Evolutionary conservation across 2,329 filamentous ascomycete species (phyloP).

Genomic region (Juglanconis sp.): DNA sequence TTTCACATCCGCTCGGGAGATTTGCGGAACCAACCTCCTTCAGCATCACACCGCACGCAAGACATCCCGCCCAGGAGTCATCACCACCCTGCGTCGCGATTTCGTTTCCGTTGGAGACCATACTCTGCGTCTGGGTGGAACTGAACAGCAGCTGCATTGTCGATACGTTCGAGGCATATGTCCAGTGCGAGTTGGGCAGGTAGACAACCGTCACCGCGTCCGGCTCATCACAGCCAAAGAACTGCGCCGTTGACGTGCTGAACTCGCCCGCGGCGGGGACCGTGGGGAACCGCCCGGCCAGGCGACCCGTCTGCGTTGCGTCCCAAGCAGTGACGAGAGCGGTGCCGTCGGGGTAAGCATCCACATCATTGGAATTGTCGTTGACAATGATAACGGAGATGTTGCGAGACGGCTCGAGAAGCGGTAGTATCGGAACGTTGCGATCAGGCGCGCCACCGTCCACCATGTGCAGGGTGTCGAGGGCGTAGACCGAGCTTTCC

Average conservation of each 20-base stretch:
- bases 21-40: slow-evolving; percentile 25
- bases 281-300: slow-evolving; percentile 39
- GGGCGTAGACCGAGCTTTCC: slow-evolving; percentile 27
- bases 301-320: slow-evolving; percentile 9
- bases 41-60: slow-evolving; percentile 39
- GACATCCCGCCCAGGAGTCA: slow-evolving; percentile 34
- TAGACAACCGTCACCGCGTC: slow-evolving; percentile 31
- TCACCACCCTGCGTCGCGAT: slow-evolving; percentile 36
- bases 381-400: slow-evolving; percentile 41
- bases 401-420: slow-evolving; percentile 37
- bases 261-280: slow-evolving; percentile 35
- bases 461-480: slow-evolving; percentile 33
- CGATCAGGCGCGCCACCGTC: slow-evolving; percentile 44
- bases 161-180: slow-evolving; percentile 28
- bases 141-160: slow-evolving; percentile 34
- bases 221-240: slow-evolving; percentile 43
- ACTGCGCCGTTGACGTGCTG: slow-evolving; percentile 31
- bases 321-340: slow-evolving; percentile 32
- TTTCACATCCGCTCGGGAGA: slow-evolving; percentile 28
- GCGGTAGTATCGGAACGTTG: slow-evolving; percentile 46
- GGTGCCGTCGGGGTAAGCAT: slow-evolving; percentile 40
- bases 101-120: slow-evolving; percentile 37
- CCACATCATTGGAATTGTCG: slow-evolving; percentile 41
- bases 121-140: slow-evolving; percentile 28
- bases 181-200: slow-evolving; percentile 41